A percentile compares a stretch with the other conserved stretches of the same genome.
Conservation (phyloP, 2,329 filamentous ascomycete species). For the Didymella keratinophila region DNA sequence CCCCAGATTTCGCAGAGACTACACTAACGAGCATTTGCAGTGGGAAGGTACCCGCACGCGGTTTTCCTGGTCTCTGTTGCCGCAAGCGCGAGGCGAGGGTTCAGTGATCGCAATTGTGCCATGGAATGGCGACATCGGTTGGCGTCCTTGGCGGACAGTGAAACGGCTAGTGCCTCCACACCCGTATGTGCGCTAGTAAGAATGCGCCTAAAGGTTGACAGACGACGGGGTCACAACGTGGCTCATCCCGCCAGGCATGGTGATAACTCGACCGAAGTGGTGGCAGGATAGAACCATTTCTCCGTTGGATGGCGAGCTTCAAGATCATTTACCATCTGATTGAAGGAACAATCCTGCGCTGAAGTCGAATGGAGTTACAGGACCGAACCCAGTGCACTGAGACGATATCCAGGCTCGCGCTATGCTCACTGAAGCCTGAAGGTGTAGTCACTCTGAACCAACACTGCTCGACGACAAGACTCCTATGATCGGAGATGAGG, state of each 20-base stretch:
- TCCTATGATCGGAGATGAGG: neutral
- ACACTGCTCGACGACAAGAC: neutral
- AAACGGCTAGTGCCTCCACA: slow-evolving; percentile 11
- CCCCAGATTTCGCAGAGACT: slow-evolving; percentile 5
- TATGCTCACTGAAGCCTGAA: neutral
- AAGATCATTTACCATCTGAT: neutral
- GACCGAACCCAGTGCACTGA: neutral
- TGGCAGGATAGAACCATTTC: slow-evolving; percentile 6
- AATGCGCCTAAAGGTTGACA: neutral
- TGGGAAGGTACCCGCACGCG: slow-evolving; percentile 1
- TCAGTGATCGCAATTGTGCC: slow-evolving; percentile 20
- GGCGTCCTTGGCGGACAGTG: slow-evolving; percentile 12
- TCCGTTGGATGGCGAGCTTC: slow-evolving; percentile 13
- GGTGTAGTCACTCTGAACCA: neutral
- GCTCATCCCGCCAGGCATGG: slow-evolving; percentile 1
- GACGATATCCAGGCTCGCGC: neutral
- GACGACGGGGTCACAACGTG: slow-evolving; percentile 1
- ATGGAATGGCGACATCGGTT: slow-evolving; percentile 21
- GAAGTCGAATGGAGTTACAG: neutral
- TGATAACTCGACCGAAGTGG: slow-evolving; percentile 2
- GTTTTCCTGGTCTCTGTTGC: slow-evolving; percentile 3
- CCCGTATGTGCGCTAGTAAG: slow-evolving; percentile 12
- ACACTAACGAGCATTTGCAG: slow-evolving; percentile 1
- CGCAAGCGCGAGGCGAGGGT: slow-evolving; percentile 7
- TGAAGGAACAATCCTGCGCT: slow-evolving; percentile 2